Evolutionary conservation across 1,139 yeast genomes (phyloP).

Genomic region (Kurtzmaniella quercitrusa): DNA sequence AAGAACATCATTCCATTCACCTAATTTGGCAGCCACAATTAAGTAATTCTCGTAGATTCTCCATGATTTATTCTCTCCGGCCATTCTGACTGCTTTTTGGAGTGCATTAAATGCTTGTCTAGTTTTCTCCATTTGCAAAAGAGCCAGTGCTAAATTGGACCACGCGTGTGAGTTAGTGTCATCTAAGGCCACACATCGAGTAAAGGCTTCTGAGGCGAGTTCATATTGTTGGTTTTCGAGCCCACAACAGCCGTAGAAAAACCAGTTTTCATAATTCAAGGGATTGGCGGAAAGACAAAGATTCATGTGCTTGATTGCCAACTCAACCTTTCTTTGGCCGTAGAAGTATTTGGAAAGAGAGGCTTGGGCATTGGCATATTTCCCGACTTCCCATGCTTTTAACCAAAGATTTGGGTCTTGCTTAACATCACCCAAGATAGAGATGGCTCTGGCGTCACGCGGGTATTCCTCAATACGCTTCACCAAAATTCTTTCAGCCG

Average conservation of each 20-base stretch:
- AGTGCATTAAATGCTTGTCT: slow-evolving; percentile 82
- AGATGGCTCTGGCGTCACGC: slow-evolving; percentile 77
- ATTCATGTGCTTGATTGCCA: slow-evolving; percentile 64
- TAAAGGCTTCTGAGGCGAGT: slow-evolving; percentile 87
- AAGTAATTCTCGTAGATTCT: slow-evolving; percentile 86
- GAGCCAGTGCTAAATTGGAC: slow-evolving; percentile 90
- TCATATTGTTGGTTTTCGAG: slow-evolving; percentile 70
- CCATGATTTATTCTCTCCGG: slow-evolving; percentile 77
- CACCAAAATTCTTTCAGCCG: slow-evolving; percentile 59
- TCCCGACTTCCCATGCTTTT: slow-evolving; percentile 83
- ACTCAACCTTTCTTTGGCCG: slow-evolving; percentile 46
- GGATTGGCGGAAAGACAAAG: slow-evolving; percentile 77
- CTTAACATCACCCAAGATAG: slow-evolving; percentile 82
- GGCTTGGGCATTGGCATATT: slow-evolving; percentile 80
- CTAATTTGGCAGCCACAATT: slow-evolving; percentile 73
- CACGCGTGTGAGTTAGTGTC: slow-evolving; percentile 82
- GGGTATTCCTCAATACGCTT: slow-evolving; percentile 56
- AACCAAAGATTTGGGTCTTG: slow-evolving; percentile 77
- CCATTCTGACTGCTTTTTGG: slow-evolving; percentile 67
- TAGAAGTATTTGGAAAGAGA: slow-evolving; percentile 74
- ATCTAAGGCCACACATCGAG: slow-evolving; percentile 85
- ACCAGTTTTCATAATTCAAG: slow-evolving; percentile 83
- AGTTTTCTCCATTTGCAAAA: slow-evolving; percentile 59
- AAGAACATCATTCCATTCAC: slow-evolving; percentile 85
- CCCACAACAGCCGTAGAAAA: slow-evolving; percentile 87